A percentile compares a stretch with the other conserved stretches of the same genome.
Conservation (phyloP, 2,329 filamentous ascomycete species). For the Kalaharituber pfeilii region DNA sequence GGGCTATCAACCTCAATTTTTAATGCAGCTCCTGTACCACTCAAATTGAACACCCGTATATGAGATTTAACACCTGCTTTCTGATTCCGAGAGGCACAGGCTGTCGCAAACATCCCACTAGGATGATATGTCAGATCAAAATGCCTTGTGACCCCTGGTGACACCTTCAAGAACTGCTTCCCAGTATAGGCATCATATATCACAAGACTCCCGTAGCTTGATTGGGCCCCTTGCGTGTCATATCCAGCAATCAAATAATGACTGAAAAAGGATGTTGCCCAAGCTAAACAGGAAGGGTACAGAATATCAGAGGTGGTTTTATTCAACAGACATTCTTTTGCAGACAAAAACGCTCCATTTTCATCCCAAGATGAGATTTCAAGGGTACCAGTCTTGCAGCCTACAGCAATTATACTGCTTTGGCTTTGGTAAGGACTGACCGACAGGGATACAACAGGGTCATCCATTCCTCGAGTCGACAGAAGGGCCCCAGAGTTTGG, state of each 20-base stretch:
- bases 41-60: background rate
- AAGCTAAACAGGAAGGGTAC: slow-evolving; percentile 15
- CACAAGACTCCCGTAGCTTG: slow-evolving; percentile 13
- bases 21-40: background rate
- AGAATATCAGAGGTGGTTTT: slow-evolving; percentile 7
- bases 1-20: slow-evolving; percentile 10
- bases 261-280: slow-evolving; percentile 8
- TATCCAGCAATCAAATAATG: slow-evolving; percentile 20
- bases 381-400: background rate
- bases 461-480: background rate
- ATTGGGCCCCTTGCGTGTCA: slow-evolving; percentile 13
- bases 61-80: background rate
- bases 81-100: background rate
- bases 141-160: slow-evolving; percentile 12
- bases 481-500: background rate
- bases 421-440: background rate
- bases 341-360: slow-evolving; percentile 9
- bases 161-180: slow-evolving; percentile 4
- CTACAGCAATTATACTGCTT: background rate
- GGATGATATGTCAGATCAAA: slow-evolving; percentile 10
- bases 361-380: slow-evolving; percentile 3
- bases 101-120: slow-evolving; percentile 2
- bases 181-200: slow-evolving; percentile 16
- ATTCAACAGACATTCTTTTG: slow-evolving; percentile 1
- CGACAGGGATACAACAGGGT: background rate